Percentiles rank a stretch among this genome's conserved stretches.
Evolutionary conservation across 106 monocot genomes (phyloP).

Genomic region (Chionographis japonica): DNA sequence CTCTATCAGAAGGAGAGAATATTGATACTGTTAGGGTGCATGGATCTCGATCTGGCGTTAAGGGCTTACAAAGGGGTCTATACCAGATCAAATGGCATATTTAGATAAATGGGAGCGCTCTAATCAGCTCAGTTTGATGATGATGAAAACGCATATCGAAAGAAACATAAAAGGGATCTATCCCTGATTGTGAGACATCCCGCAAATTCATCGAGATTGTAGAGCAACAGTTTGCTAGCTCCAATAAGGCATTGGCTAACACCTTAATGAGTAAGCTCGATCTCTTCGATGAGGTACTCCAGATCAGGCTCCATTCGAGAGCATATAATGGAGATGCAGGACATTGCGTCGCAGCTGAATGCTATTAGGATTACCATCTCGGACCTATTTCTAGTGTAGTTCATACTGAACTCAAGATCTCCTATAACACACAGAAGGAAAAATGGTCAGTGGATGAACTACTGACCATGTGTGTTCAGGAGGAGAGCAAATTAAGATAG

Average conservation of each 20-base stretch:
- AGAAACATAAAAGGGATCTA: neutral
- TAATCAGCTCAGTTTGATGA: neutral
- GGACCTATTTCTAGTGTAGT: neutral
- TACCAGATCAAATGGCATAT: neutral
- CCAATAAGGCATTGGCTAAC: no score
- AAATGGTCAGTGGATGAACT: no score
- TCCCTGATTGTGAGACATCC: neutral
- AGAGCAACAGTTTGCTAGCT: neutral
- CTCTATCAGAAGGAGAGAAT: no score
- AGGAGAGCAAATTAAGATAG: no score
- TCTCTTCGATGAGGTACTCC: neutral
- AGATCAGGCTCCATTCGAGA: neutral
- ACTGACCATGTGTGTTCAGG: no score
- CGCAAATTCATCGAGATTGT: neutral
- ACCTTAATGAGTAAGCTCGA: neutral
- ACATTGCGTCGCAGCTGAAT: neutral
- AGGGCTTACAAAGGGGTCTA: neutral
- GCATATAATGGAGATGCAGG: neutral
- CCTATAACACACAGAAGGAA: no score
- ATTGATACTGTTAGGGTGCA: no score
- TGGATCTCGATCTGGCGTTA: neutral
- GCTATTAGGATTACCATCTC: no score
- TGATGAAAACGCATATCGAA: neutral
- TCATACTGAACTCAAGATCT: neutral
- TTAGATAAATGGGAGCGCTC: neutral